Conservation (phyloP, 1,284 basidiomycete species). For the Inonotus obliquus region DNA sequence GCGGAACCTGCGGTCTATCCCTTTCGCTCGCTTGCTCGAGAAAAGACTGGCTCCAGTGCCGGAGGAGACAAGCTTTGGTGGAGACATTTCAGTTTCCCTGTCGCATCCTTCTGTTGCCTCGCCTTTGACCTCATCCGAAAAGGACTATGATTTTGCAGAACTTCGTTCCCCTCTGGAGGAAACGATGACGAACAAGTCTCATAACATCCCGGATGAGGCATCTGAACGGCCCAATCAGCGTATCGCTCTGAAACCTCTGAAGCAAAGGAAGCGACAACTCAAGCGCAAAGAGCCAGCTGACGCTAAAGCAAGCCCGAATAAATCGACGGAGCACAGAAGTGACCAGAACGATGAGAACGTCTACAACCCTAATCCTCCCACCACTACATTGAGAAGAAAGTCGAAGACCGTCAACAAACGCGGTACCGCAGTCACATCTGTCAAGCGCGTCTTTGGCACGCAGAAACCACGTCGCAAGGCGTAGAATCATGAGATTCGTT, state of each 20-base stretch:
- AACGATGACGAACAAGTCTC: not conserved
- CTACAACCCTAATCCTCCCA: not conserved
- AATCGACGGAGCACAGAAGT: not conserved
- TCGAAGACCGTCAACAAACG: not conserved
- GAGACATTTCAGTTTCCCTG: conserved; percentile 24
- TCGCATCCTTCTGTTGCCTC: not conserved
- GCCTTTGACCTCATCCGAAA: not conserved
- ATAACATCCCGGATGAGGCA: not conserved
- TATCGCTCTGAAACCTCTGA: not conserved
- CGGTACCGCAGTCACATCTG: too few relatives aligned
- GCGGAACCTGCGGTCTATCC: conserved; percentile 53
- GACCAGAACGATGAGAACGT: not conserved
- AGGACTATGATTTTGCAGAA: not conserved
- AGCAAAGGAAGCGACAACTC: not conserved
- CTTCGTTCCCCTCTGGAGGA: not conserved
- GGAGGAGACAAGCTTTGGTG: conserved; percentile 47
- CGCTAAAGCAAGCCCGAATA: not conserved
- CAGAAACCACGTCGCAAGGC: not conserved
- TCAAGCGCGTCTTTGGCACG: not conserved
- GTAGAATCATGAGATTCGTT: conserved; percentile 16
- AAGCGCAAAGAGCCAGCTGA: conserved; percentile 7
- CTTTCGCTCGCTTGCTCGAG: conserved; percentile 54
- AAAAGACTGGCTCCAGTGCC: conserved; percentile 61
- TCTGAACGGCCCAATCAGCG: not conserved
- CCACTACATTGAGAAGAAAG: not conserved